Evolutionary conservation across 2,329 filamentous ascomycete species (phyloP), one percentile per base, ranked within the genome.

Genomic region (Torrubiella hemipterigena): DNA sequence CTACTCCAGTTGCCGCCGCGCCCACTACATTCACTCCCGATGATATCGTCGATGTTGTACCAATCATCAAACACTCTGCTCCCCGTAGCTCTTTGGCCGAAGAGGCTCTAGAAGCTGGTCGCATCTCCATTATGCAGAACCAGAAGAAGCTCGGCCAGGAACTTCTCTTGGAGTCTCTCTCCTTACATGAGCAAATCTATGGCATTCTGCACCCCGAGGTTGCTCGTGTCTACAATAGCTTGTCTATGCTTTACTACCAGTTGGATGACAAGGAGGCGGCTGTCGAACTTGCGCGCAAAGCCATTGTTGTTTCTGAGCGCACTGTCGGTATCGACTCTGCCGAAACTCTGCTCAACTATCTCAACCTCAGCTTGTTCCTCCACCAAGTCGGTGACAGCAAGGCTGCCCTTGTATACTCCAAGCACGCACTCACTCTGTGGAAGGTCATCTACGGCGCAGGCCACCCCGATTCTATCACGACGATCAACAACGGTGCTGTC

Each of bases 261-360:
- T 73, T 94, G n/a, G 91, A 96, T 33, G 91, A 98, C 63, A 96
- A 96, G 67, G 83, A 87, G 22, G 84, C 85, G 8, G 91, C 91
- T 16, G 81, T 96, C 16, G 91, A 98, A 58, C 73, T 98, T 40
- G 87, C 91, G 13, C 83, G 86, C 51, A 98, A 98, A 64, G 87
- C 91, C 16, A 87, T 94, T 43, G 89, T 98, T 38, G 87, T 98
- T 25, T 82, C 87, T 3, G 91, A 98, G 65, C 76, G 91, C 33
- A 98, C 91, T 1, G 69, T 95, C 18, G 91, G 91, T 50, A 70
- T 98, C 32, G 91, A 98, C 58, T 87, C 87, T 29, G 77, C 85
- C 11, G 91, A 98, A 58, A 95, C 91, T 1, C 75, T 98, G 31
- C 71, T 96, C 38, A 86, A 86, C 56, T 98, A 98, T 59, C 76